Evolutionary conservation across 108 stramenopile species (phyloP), one percentile per base, ranked within the genome.

Genomic region (Poteriospumella lacustris): DNA sequence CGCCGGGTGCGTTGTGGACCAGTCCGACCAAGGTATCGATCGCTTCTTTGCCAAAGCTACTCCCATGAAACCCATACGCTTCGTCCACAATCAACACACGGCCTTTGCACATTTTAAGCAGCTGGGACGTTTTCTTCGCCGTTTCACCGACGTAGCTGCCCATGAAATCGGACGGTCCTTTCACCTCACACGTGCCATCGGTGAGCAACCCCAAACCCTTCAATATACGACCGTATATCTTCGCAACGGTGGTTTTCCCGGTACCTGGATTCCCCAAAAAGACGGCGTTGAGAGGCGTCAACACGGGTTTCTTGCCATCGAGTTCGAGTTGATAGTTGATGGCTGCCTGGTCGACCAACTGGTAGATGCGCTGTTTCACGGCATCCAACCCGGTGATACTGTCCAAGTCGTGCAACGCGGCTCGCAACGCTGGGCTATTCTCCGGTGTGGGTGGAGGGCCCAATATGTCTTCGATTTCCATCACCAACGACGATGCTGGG

Each of bases 301-400:
- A 15, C 9, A 52, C 28, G 5, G 73, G 79, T 1, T 81, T 77
- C 56, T 86, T 42, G 0, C 86, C 86, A 29, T 58, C 43, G 43
- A 86, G 52, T 58, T 90, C 89, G 1, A 79, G 77, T 9, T 85
- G 69, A 43, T 87, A 87, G 68, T 90, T 90, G 39, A 56, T 56
- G 0, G 68, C 58, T 5, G 85, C 84, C 19, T 88, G n/a, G 1
- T 86, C 47, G n/a, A 88, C 68, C 42, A 90, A 42, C 28, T 81
- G 56, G 24, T 86, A 85, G 9, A 89, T 84, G 24, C 56, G 52
- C 0, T 78, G 56, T 58, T 81, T 78, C 40, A 81, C 64, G 1
- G 39, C 43, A 28, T 26, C 28, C 76, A 67, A 78, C 33, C 77
- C 80, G 41, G 38, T 78, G n/a, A 67, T 72, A 68, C 39, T 72